Evolutionary conservation across 2,329 filamentous ascomycete genomes (phyloP).

Genomic region (Biscogniauxia sp.): DNA sequence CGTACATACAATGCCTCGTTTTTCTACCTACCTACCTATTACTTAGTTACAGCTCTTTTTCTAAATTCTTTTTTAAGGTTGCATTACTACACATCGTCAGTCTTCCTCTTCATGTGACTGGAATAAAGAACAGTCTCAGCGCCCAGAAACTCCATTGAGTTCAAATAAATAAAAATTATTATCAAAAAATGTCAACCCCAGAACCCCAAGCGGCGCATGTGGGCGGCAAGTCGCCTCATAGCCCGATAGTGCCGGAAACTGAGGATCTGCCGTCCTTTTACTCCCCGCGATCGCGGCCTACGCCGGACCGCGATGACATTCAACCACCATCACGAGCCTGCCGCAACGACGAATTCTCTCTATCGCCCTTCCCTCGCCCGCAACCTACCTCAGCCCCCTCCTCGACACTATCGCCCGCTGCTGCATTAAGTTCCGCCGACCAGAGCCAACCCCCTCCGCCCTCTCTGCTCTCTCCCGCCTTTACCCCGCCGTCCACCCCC

Average conservation of each 20-base stretch:
- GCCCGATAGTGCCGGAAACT: slow-evolving; percentile 31
- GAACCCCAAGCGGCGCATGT: slow-evolving; percentile 6
- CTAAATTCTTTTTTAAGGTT: no score
- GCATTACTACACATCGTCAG: no score
- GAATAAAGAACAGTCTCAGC: no score
- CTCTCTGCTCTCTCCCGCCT: slow-evolving; percentile 83
- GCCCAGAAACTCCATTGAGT: neutral
- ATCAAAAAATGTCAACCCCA: slow-evolving; percentile 9
- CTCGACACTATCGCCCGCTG: slow-evolving; percentile 3
- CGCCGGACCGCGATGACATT: slow-evolving; percentile 33
- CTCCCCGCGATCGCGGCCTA: slow-evolving; percentile 39
- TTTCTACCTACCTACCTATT: no score
- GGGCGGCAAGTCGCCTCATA: neutral
- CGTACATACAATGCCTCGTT: slow-evolving; percentile 33
- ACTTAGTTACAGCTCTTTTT: neutral
- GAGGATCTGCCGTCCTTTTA: slow-evolving; percentile 46
- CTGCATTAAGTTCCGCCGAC: slow-evolving; percentile 9
- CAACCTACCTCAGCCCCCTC: slow-evolving; percentile 3
- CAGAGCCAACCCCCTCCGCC: slow-evolving; percentile 40
- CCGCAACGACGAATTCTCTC: neutral
- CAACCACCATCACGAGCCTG: neutral
- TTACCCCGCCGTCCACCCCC: slow-evolving; percentile 69
- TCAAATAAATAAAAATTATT: neutral
- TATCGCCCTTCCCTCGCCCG: slow-evolving; percentile 6
- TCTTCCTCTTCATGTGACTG: no score